Evolutionary conservation across 2,329 filamentous ascomycete species (phyloP), one percentile per base, ranked within the genome.

Genomic region (Fusarium fujikuroi): DNA sequence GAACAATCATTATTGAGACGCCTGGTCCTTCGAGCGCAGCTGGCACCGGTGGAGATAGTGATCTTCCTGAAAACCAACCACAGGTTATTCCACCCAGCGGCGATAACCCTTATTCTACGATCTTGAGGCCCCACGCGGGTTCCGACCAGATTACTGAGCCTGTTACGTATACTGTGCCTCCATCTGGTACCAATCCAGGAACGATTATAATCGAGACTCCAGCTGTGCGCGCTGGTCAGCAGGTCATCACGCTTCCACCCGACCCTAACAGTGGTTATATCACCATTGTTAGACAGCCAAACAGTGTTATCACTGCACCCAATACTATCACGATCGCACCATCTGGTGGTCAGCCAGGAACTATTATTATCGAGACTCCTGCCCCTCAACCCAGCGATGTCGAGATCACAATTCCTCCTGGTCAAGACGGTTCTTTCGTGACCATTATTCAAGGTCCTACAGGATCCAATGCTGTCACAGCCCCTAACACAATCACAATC

Each of bases 1-100:
- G 71, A 58, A 73, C 71, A 4, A 74, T 74, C 28, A 56, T 73
- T 14, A 73, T 73, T 19, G 71, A 73, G 50, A 73, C 71, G 21
- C 68, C 71, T 19, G 58, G 59, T 25, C 43, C 66, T 34, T 56
- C 54, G 21, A 70, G 60, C 44, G 36, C 42, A 28, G 44, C 66
- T 15, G 52, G 47, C 12, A 44, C 32, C 18, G 28, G 46, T n/a
- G 57, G 63, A 23, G 39, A 36, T 18, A 47, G 43, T 18, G 49
- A 58, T 32, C 36, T 47, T 5, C 43, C 67, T 4, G 56, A 50
- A 9, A 74, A 73, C 32, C 49, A 68, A 40, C 58, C 64, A 1
- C 64, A 72, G 37, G 53, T 69, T 23, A 69, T 69, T 18, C 70
- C 70, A 9, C 70, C 70, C 5, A 73, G 46, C 21, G 64, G 57